Evolutionary conservation across 192 early-diverging fungal genomes (phyloP), one percentile per base, ranked within the genome.

Genomic region (Coemansia guatemalensis): DNA sequence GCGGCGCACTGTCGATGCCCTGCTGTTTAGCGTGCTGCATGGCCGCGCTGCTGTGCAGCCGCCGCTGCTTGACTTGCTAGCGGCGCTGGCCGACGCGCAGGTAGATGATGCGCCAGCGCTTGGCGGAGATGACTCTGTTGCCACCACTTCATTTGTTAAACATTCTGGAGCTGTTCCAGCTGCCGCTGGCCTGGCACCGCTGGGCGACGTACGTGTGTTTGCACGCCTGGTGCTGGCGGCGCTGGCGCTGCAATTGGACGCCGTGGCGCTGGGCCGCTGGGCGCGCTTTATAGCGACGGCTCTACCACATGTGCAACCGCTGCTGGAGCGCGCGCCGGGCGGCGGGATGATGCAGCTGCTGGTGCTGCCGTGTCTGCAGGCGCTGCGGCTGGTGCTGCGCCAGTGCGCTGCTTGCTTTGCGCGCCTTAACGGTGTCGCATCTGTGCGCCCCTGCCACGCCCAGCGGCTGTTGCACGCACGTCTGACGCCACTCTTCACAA

Each of bases 351-450:
- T 80, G 68, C 61, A 32, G 6, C 53, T 26, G 47, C 48, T 80
- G 58, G 68, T 64, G 1, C 65, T 80, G 5, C 77, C 77, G 3
- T 80, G 68, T 5, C n/a, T 80, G 51, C 68, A 74, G 23, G 52
- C 68, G 8, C 27, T 80, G 57, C 68, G 71, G 6, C 51, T 71
- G 33, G 63, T 74, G 41, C 50, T 80, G 24, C 62, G 68, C 21
- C 77, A 74, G 32, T 67, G 68, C 56, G 60, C 71, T 0, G 58
- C 52, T 24, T 72, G 68, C 51, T 71, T 72, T 78, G 65, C 62
- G 8, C 58, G 62, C 30, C 12, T 62, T 0, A 64, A 64, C 29
- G 65, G 53, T 2, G 21, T 54, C 22, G 14, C 17, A 4, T 23
- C 39, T 8, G 20, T 53, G 2, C 47, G 53, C 8, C 70, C 67